Base-by-base conservation (phyloP, 2,329 filamentous ascomycete genomes). In the Penicillium sp. region DNA sequence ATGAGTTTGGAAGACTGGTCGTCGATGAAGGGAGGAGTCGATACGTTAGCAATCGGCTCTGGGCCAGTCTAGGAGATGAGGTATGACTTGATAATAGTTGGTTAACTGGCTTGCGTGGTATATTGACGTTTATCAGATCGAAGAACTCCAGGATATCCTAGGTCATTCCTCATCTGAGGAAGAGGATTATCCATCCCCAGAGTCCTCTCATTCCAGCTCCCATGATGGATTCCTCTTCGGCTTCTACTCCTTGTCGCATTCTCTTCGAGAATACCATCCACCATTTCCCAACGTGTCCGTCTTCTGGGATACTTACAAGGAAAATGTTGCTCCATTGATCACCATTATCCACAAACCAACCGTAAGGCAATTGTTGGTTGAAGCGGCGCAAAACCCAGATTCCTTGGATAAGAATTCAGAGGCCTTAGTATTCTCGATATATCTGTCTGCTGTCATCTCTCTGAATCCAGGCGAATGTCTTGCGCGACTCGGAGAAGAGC, bases 11-110 rank as follows among this genome's bases (percentile, higher is more conserved):
- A 13, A 71, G 81, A 24, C 66, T 84, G 46, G 78, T 83, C 1
- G 76, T 84, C 42, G 80, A 81, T 54, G 79, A 82, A 52, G 80
- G 79, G 24, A 74, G 75, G 56, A 83, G 79, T 58, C 71, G 79
- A 50, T 84, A 84, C 62, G 78, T 84, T 58, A 83, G 80, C 63
- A 83, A 80, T 60, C 77, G 76, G 20, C 81, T 83, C 54, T 83
- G 80, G 79, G 78, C 79, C 3, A 80, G 74, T 55, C 67, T 84
- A 54, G 81, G 79, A 47, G 81, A 82, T 50, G 81, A 84, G 72
- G 78, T 80, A 43, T 13, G 40, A 12, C 10, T n/a, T 25, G 10
- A 25, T 3, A 39, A n/a, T 20, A 15, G 5, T n/a, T 27, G 9
- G 12, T 35, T 35, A 23, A 39, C 37, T 7, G 13, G 15, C 15